Base-by-base conservation (phyloP, 2,329 filamentous ascomycete species). In the Tolypocladium cylindrosporum region DNA sequence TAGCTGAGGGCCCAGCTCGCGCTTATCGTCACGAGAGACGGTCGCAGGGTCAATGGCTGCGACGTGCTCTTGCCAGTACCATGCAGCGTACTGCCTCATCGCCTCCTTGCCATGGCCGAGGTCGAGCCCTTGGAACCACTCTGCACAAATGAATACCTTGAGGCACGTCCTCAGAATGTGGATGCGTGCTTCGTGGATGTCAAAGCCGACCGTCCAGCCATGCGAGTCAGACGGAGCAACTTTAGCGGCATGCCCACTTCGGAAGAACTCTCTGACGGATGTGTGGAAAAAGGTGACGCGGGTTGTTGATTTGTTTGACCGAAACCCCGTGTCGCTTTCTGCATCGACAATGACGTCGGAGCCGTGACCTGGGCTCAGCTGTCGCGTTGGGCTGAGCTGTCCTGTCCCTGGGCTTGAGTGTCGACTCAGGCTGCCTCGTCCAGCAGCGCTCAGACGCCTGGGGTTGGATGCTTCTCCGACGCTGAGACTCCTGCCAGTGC, bases 21-120 rank as follows among this genome's bases (percentile, higher is more conserved):
- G 64, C 59, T 74, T 76, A 50, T 74, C 67, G 0, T 63, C 56
- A 0, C 55, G 57, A 0, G 67, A 60, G 0, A 74, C 62, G 0
- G 60, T 60, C 0, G 59, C 53, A 1, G 68, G 67, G 43, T 75
- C 69, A 16, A 76, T 63, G 0, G 67, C 68, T 0, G 68, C 68
- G 14, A 75, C 57, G 60, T 77, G 74, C 41, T 77, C 74, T 55
- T 75, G 74, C 74, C 74, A 76, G 58, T 77, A 77, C 74, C 74
- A 75, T 0, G 74, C 74, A 0, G 74, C 73, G 41, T 76, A 76
- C 51, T 74, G 71, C 58, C 66, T 71, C 24, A 73, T 69, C 0
- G 71, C 65, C 8, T 69, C 62, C 2, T 64, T 65, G 0, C 69
- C 68, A 19, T 61, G 56, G 0, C 66, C 65, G 0, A 73, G 62